phyloP scores from a whole-genome alignment of 225 moss, liverwort and hornwort genomes.

The Polytrichum commune region DNA sequence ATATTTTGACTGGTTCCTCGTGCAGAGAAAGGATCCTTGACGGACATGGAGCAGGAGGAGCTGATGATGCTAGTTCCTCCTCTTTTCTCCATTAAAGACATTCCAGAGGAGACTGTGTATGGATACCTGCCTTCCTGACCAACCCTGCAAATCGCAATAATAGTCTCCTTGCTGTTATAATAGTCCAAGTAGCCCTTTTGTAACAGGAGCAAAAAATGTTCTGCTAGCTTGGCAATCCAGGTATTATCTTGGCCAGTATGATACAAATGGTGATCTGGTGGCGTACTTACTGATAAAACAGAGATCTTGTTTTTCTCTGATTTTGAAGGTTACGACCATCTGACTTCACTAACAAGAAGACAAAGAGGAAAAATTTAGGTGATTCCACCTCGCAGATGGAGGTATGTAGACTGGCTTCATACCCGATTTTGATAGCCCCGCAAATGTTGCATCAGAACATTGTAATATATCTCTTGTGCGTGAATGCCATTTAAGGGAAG shows the following conservation, averaged over 20 bases:
- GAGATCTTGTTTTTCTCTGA: conserved; percentile 6
- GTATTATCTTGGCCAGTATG: not conserved
- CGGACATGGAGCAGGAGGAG: conserved; percentile 80
- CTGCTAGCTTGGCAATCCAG: conserved; percentile 7
- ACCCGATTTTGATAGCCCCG: not conserved
- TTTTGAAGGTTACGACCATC: conserved; percentile 51
- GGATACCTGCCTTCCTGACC: conserved; percentile 19
- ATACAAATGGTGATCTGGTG: not conserved
- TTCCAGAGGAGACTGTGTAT: conserved; percentile 94
- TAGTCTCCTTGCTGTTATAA: conserved; percentile 7
- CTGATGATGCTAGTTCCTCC: conserved; percentile 97
- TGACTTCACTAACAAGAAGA: conserved; percentile 53
- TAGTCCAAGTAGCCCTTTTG: not conserved
- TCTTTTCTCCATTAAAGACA: conserved; percentile 93
- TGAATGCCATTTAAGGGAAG: no score
- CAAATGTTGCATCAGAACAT: no score
- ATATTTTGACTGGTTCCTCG: conserved; percentile 11
- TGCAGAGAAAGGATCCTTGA: conserved; percentile 54
- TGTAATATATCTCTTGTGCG: no score
- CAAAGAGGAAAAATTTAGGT: conserved; percentile 36
- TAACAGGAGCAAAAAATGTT: not conserved
- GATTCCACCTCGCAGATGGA: conserved; percentile 30
- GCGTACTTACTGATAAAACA: conserved; percentile 1
- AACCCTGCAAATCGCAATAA: not conserved
- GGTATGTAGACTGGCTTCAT: conserved; percentile 27